phyloP scores from a whole-genome alignment of 495 filamentous ascomycete genomes.

The Penicillium odoratum region DNA sequence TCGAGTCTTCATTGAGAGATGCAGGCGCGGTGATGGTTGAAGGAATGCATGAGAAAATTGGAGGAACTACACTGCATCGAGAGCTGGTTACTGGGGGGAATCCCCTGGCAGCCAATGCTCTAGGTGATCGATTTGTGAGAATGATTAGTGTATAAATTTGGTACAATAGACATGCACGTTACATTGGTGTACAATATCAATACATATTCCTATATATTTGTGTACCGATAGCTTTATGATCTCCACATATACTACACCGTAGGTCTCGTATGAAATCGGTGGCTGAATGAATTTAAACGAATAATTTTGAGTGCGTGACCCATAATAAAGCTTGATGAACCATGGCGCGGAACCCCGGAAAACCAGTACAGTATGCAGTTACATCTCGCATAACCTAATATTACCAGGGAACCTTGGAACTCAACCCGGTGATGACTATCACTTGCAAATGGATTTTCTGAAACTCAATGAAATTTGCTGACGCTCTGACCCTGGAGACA shows the following conservation, averaged over 20 bases:
- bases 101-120: slow-evolving; percentile 30
- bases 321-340: not conserved
- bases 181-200: too few relatives aligned
- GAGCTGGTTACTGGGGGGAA: slow-evolving; percentile 33
- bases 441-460: not conserved
- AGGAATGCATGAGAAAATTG: slow-evolving; percentile 26
- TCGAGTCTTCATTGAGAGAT: slow-evolving; percentile 25
- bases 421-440: not conserved
- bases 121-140: slow-evolving; percentile 32
- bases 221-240: too few relatives aligned
- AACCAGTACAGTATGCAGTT: not conserved
- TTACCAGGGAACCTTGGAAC: not conserved
- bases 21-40: slow-evolving; percentile 33
- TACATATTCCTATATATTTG: too few relatives aligned
- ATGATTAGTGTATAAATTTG: slow-evolving; percentile 30
- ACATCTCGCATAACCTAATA: not conserved
- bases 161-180: not conserved
- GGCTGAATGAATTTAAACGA: not conserved
- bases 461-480: not conserved
- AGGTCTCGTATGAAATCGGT: too few relatives aligned
- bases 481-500: not conserved
- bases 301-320: not conserved
- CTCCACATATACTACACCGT: too few relatives aligned
- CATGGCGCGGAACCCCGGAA: not conserved
- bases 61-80: slow-evolving; percentile 26